A percentile compares a stretch with the other conserved stretches of the same genome.
phyloP scores from a whole-genome alignment of 352 stramenopile genomes.

The Phytopythium kandeliae region DNA sequence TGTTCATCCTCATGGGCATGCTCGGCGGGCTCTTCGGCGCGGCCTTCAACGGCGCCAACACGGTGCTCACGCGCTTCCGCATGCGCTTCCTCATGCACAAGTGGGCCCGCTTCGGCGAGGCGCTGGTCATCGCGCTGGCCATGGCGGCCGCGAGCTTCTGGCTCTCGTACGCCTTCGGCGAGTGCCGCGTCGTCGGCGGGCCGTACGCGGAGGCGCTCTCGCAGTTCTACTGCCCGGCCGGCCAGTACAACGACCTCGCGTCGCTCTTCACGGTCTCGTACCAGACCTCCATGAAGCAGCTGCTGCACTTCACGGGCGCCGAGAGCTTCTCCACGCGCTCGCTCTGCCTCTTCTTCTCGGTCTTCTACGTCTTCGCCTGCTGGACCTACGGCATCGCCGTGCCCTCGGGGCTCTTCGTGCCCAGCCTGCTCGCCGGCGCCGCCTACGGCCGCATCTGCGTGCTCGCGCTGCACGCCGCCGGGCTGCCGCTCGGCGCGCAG shows the following conservation, averaged over 20 bases:
- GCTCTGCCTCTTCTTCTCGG: slow-evolving; percentile 92
- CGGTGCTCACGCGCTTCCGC: slow-evolving; percentile 29
- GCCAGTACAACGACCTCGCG: slow-evolving; percentile 97
- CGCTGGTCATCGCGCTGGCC: slow-evolving; percentile 52
- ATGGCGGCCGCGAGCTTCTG: slow-evolving; percentile 72
- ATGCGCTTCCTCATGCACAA: slow-evolving; percentile 56
- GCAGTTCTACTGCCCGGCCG: slow-evolving; percentile 92
- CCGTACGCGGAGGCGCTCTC: slow-evolving; percentile 87
- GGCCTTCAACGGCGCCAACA: slow-evolving; percentile 74
- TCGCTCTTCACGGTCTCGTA: slow-evolving; percentile 93
- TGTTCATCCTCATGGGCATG: slow-evolving; percentile 86
- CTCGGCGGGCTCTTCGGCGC: slow-evolving; percentile 80
- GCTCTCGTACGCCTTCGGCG: slow-evolving; percentile 74
- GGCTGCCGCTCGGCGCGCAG: slow-evolving; percentile 66
- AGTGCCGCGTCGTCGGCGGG: slow-evolving; percentile 46
- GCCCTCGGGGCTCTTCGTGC: slow-evolving; percentile 96
- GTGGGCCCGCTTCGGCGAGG: slow-evolving; percentile 60
- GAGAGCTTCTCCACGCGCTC: slow-evolving; percentile 63
- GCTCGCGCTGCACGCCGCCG: slow-evolving; percentile 58
- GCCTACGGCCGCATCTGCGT: slow-evolving; percentile 92
- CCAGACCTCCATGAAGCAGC: slow-evolving; percentile 91
- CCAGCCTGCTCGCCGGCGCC: slow-evolving; percentile 91
- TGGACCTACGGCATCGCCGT: slow-evolving; percentile 97
- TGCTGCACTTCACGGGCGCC: slow-evolving; percentile 90
- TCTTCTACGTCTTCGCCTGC: slow-evolving; percentile 91